Evolutionary conservation across 2,329 filamentous ascomycete genomes (phyloP).

Genomic region (Saccharata proteae): DNA sequence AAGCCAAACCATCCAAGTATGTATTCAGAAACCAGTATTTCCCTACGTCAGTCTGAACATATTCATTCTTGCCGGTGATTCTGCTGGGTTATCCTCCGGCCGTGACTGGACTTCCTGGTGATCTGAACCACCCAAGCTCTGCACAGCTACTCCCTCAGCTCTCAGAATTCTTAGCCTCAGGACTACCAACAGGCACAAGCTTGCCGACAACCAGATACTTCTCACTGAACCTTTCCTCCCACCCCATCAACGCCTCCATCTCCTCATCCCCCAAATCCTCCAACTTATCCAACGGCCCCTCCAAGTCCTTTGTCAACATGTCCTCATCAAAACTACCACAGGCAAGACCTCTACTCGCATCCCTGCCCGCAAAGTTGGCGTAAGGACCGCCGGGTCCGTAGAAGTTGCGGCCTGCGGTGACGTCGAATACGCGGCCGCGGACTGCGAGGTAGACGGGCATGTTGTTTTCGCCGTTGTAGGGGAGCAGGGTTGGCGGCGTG

Average conservation of each 20-base stretch:
- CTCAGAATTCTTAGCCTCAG: constrained; percentile 35
- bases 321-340: constrained; percentile 88
- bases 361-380: constrained; percentile 87
- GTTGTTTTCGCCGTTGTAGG: constrained; percentile 66
- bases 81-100: too few species aligned
- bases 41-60: too few species aligned
- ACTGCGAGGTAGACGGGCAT: constrained; percentile 82
- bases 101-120: too few species aligned
- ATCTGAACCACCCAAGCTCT: too few species aligned
- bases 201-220: constrained; percentile 94
- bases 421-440: constrained; percentile 83
- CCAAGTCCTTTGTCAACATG: constrained; percentile 85
- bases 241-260: constrained; percentile 71
- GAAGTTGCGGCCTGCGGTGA: constrained; percentile 75
- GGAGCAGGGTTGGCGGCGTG: constrained; percentile 69
- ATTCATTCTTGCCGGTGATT: too few species aligned
- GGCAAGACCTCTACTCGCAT: constrained; percentile 78
- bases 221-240: constrained; percentile 86
- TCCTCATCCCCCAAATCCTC: constrained; percentile 61
- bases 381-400: constrained; percentile 95
- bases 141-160: too few species aligned
- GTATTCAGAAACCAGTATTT: too few species aligned
- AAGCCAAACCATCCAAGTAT: too few species aligned
- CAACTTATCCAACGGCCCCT: constrained; percentile 69
- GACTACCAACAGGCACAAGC: constrained; percentile 54